phyloP scores from a whole-genome alignment of 2,329 filamentous ascomycete species.

The Clonostachys solani region DNA sequence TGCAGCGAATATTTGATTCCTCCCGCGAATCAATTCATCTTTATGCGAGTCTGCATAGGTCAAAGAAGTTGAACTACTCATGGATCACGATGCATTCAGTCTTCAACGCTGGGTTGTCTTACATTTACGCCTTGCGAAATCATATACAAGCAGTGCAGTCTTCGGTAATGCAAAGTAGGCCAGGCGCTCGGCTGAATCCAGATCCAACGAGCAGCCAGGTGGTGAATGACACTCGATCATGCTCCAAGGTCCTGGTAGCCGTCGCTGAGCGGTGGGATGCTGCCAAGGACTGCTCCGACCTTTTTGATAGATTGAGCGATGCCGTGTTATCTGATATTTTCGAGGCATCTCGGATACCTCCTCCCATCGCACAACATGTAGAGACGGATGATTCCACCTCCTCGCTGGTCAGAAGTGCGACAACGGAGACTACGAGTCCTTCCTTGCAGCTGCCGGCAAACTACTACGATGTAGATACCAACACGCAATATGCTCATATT shows the following conservation, averaged over 20 bases:
- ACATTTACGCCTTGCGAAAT: slow-evolving; percentile 33
- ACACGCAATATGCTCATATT: slow-evolving; percentile 12
- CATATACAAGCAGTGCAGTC: slow-evolving; percentile 26
- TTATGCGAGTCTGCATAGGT: slow-evolving; percentile 37
- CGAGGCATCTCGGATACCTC: slow-evolving; percentile 11
- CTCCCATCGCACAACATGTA: background rate
- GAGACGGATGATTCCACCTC: too few relatives aligned
- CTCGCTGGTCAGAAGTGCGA: background rate
- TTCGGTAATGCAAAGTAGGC: slow-evolving; percentile 11
- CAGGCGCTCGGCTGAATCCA: too few relatives aligned
- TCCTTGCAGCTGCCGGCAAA: background rate
- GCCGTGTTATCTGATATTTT: slow-evolving; percentile 33
- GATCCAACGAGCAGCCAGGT: slow-evolving; percentile 34
- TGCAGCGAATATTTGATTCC: slow-evolving; percentile 31
- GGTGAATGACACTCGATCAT: slow-evolving; percentile 33
- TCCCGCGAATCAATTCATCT: slow-evolving; percentile 31
- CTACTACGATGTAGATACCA: background rate
- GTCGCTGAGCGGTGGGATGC: slow-evolving; percentile 36
- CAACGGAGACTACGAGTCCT: background rate
- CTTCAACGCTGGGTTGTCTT: slow-evolving; percentile 39
- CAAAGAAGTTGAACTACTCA: slow-evolving; percentile 39
- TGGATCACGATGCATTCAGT: slow-evolving; percentile 44
- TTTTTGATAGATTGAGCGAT: slow-evolving; percentile 35
- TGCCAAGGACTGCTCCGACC: slow-evolving; percentile 30
- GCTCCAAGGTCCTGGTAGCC: slow-evolving; percentile 37